A percentile compares a stretch with the other conserved stretches of the same genome.
Conservation (phyloP, 805 yeast genomes). For the Schwanniomyces occidentalis region DNA sequence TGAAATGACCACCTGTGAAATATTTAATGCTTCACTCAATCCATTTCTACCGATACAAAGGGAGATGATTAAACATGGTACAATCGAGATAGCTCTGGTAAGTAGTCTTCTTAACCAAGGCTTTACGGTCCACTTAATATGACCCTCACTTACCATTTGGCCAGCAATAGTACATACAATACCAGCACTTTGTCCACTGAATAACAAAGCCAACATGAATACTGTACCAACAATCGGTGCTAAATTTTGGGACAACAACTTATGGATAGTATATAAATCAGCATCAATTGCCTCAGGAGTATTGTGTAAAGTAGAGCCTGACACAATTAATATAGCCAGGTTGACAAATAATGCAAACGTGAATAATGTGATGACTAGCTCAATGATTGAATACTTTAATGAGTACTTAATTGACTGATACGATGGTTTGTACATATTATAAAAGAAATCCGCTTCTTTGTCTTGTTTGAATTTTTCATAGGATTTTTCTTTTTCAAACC, state of each 20-base stretch:
- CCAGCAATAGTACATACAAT: conserved; percentile 93
- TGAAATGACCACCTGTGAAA: conserved; percentile 84
- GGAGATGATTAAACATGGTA: conserved; percentile 79
- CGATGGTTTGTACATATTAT: conserved; percentile 64
- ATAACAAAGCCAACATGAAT: conserved; percentile 79
- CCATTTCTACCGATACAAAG: conserved; percentile 73
- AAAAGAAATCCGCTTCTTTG: conserved; percentile 31
- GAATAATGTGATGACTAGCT: conserved; percentile 67
- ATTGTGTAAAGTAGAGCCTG: conserved; percentile 75
- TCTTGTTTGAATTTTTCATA: conserved; percentile 7
- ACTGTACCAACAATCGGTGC: conserved; percentile 80
- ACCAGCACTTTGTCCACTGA: conserved; percentile 90
- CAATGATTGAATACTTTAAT: conserved; percentile 69
- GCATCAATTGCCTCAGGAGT: conserved; percentile 77
- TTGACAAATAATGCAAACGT: conserved; percentile 86
- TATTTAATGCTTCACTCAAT: conserved; percentile 67
- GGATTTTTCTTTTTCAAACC: conserved; percentile 10
- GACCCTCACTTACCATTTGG: conserved; percentile 90
- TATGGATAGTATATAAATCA: conserved; percentile 76
- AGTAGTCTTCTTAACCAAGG: conserved; percentile 81
- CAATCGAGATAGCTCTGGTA: conserved; percentile 75
- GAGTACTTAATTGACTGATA: conserved; percentile 71
- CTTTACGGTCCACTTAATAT: conserved; percentile 72
- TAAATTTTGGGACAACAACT: conserved; percentile 55
- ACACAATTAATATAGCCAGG: conserved; percentile 75